phyloP scores from a whole-genome alignment of 768 basidiomycete genomes.

The Suillus americanus region DNA sequence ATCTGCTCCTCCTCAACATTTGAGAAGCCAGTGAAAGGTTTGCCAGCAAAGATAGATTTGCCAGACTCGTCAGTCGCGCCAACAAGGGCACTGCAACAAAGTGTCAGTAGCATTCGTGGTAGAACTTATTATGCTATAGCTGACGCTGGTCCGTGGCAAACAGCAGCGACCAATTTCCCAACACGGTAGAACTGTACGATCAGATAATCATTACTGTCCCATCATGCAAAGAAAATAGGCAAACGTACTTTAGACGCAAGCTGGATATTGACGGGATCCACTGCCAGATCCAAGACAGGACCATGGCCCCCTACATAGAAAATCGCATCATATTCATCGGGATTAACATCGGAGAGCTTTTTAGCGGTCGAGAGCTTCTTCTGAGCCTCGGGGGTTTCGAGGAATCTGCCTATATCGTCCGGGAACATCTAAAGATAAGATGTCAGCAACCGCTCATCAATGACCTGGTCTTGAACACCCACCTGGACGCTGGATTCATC shows the following conservation, averaged over 20 bases:
- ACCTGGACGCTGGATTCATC: slow-evolving; percentile 58
- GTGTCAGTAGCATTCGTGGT: neutral
- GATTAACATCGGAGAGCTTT: slow-evolving; percentile 58
- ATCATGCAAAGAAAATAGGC: neutral
- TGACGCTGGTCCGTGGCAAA: slow-evolving; percentile 80
- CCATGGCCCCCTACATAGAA: slow-evolving; percentile 84
- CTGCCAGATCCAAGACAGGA: slow-evolving; percentile 69
- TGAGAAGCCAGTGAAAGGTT: slow-evolving; percentile 63
- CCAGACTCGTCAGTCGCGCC: slow-evolving; percentile 52
- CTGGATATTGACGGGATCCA: slow-evolving; percentile 53
- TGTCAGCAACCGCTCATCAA: neutral
- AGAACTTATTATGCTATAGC: slow-evolving; percentile 23
- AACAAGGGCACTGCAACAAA: slow-evolving; percentile 49
- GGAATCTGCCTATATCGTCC: slow-evolving; percentile 60
- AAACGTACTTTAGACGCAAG: slow-evolving; percentile 53
- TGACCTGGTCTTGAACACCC: slow-evolving; percentile 6
- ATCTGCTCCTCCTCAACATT: slow-evolving; percentile 62
- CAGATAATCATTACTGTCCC: neutral
- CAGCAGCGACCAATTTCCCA: slow-evolving; percentile 67
- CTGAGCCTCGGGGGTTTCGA: slow-evolving; percentile 55
- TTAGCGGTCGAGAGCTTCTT: slow-evolving; percentile 55
- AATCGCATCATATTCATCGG: slow-evolving; percentile 65
- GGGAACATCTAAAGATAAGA: slow-evolving; percentile 42
- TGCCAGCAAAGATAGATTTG: slow-evolving; percentile 65
- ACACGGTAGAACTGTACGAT: slow-evolving; percentile 57